A percentile compares a stretch with the other conserved stretches of the same genome.
Conservation (phyloP, 2,329 filamentous ascomycete species). For the Dactylellina leptospora region DNA sequence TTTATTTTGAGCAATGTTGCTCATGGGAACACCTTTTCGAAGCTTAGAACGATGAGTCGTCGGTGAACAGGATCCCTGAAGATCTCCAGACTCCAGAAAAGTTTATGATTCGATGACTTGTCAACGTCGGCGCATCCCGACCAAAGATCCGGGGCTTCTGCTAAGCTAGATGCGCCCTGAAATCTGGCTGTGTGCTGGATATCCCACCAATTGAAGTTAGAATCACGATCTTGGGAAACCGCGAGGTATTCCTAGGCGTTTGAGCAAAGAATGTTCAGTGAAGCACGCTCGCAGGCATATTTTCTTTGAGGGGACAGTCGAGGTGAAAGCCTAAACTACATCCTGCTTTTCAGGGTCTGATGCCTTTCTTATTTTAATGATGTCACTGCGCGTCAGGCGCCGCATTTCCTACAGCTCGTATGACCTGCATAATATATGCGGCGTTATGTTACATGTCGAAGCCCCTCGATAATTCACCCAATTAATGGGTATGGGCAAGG, state of each 20-base stretch:
- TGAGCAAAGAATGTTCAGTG: no score
- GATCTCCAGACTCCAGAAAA: slow-evolving; percentile 6
- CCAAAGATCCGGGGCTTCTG: no score
- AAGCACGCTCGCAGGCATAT: not conserved
- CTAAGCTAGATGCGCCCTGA: no score
- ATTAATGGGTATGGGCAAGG: not conserved
- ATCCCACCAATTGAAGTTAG: not conserved
- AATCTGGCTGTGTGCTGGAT: no score
- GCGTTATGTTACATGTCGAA: slow-evolving; percentile 23
- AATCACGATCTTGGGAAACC: not conserved
- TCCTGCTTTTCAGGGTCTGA: slow-evolving; percentile 42
- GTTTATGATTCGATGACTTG: not conserved
- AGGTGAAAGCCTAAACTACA: not conserved
- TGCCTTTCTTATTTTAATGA: slow-evolving; percentile 18
- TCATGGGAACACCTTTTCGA: no score
- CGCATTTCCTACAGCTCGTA: slow-evolving; percentile 20
- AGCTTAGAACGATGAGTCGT: slow-evolving; percentile 33
- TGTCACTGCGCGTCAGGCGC: slow-evolving; percentile 35
- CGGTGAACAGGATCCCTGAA: not conserved
- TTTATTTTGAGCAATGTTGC: no score
- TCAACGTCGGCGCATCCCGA: no score
- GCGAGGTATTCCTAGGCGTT: no score
- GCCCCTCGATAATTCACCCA: not conserved
- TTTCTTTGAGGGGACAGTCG: slow-evolving; percentile 34
- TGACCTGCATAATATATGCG: slow-evolving; percentile 50